A percentile compares a stretch with the other conserved stretches of the same genome.
Evolutionary conservation across 345 rosid species (phyloP).

Genomic region (Chamaenerion angustifolium): DNA sequence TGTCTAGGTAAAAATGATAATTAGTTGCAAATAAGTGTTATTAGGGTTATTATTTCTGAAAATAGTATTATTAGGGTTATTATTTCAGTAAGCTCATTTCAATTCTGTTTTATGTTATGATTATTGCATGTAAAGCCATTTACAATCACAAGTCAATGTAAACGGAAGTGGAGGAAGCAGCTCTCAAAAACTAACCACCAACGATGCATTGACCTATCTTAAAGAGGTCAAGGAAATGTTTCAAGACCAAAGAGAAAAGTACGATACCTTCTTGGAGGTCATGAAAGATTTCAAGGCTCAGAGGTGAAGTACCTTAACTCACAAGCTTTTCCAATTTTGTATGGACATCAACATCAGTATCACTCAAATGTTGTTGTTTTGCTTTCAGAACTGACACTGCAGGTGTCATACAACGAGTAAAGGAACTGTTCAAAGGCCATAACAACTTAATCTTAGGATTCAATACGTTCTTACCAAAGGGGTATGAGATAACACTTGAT

Average conservation of each 20-base stretch:
- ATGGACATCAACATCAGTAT: constrained; percentile 6
- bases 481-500: constrained; percentile 75
- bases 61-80: too few species aligned
- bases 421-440: constrained; percentile 85
- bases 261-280: constrained; percentile 76
- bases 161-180: constrained; percentile 2
- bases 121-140: constrained; percentile 12
- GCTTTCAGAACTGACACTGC: constrained; percentile 64
- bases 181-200: constrained; percentile 64
- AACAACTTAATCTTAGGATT: constrained; percentile 79
- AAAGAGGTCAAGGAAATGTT: constrained; percentile 91
- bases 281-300: constrained; percentile 98
- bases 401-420: constrained; percentile 89
- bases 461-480: constrained; percentile 91
- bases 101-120: background rate
- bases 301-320: constrained; percentile 27
- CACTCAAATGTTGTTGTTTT: constrained; percentile 6
- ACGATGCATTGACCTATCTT: constrained; percentile 68
- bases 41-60: too few species aligned
- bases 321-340: constrained; percentile 2
- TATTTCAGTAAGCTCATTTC: background rate
- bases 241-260: constrained; percentile 82
- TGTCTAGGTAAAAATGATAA: too few species aligned
- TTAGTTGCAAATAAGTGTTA: too few species aligned
- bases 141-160: constrained; percentile 7